Evolutionary conservation across 1,284 basidiomycete genomes (phyloP).

Genomic region (Ceratobasidium theobromae): DNA sequence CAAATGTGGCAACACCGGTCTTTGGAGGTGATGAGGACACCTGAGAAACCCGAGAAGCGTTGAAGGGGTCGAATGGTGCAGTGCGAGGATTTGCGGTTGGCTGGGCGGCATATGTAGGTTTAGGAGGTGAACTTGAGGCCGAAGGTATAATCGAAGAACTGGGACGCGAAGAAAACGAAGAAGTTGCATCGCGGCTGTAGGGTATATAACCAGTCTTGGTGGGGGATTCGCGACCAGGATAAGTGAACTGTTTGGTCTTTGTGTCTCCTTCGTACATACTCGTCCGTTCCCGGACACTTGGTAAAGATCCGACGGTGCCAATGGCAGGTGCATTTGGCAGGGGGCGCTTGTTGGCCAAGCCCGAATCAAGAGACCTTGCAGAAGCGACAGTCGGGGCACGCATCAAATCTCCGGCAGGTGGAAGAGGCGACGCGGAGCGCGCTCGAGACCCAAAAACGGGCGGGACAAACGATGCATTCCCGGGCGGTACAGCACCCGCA

Average conservation of each 20-base stretch:
- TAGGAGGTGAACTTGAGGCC: slow-evolving; percentile 12
- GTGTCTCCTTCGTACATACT: background rate
- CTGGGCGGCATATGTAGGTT: slow-evolving; percentile 26
- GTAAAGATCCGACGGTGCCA: slow-evolving; percentile 5
- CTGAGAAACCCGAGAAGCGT: slow-evolving; percentile 4
- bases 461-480: slow-evolving; percentile 21
- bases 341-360: slow-evolving; percentile 1
- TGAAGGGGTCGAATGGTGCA: slow-evolving; percentile 25
- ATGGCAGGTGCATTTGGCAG: slow-evolving; percentile 7
- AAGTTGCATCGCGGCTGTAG: slow-evolving; percentile 15
- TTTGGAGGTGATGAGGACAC: slow-evolving; percentile 25
- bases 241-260: slow-evolving; percentile 17
- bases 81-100: slow-evolving; percentile 26
- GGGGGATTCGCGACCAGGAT: slow-evolving; percentile 23
- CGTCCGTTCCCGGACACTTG: slow-evolving; percentile 25
- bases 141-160: slow-evolving; percentile 1
- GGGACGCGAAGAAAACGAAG: background rate
- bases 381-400: slow-evolving; percentile 22
- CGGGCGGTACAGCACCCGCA: background rate
- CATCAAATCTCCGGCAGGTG: slow-evolving; percentile 7
- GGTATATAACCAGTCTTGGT: slow-evolving; percentile 23
- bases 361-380: slow-evolving; percentile 25
- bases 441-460: slow-evolving; percentile 28
- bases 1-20: background rate
- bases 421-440: slow-evolving; percentile 22